Conservation (phyloP, 2,329 filamentous ascomycete genomes). For the Fusarium sp. region DNA sequence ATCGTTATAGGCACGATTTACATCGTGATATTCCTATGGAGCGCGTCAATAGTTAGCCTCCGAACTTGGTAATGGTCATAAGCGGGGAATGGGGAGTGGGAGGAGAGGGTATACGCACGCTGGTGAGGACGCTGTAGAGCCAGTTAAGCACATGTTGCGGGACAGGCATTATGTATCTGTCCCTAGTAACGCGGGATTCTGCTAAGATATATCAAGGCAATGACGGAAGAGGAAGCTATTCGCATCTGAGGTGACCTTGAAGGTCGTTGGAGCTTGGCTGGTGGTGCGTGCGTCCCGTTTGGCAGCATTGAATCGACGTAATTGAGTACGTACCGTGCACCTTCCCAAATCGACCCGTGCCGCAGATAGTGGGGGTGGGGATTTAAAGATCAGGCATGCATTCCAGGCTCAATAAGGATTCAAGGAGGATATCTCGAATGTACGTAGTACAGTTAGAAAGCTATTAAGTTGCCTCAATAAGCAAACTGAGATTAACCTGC, state of each 20-base stretch:
- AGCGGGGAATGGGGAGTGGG: conserved; percentile 26
- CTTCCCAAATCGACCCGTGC: conserved; percentile 36
- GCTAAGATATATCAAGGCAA: not conserved
- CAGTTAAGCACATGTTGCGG: conserved; percentile 93
- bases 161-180: conserved; percentile 70
- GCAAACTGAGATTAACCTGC: too few species aligned
- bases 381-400: not conserved
- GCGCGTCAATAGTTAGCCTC: conserved; percentile 30
- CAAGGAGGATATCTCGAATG: too few species aligned
- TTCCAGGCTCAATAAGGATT: not conserved
- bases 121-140: conserved; percentile 91
- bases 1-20: conserved; percentile 93
- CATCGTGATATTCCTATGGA: conserved; percentile 88
- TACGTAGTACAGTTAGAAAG: too few species aligned
- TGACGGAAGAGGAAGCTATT: conserved; percentile 26
- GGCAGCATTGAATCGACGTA: conserved; percentile 35
- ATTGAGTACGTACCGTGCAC: conserved; percentile 40
- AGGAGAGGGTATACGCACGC: conserved; percentile 62
- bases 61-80: conserved; percentile 9
- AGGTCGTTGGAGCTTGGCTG: conserved; percentile 36
- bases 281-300: conserved; percentile 36
- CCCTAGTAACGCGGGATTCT: not conserved
- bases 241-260: conserved; percentile 29
- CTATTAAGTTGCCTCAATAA: too few species aligned
- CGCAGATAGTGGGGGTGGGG: conserved; percentile 41